Conservation (phyloP, 805 yeast species). For the Cyberlindnera maclurae region DNA sequence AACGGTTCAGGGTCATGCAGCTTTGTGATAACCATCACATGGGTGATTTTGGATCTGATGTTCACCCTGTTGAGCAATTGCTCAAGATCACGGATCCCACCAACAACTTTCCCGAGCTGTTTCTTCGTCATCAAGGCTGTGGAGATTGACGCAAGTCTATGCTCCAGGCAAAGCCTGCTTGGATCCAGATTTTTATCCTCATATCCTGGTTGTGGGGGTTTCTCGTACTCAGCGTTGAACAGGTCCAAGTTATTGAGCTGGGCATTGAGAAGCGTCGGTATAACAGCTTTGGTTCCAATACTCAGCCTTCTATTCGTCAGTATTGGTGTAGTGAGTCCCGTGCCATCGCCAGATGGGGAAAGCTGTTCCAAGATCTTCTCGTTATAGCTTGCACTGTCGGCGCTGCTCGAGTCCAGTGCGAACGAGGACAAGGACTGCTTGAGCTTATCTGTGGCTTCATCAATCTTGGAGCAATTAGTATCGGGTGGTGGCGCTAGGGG, state of each 20-base stretch:
- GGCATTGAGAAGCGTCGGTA: constrained; percentile 23
- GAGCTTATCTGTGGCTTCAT: too few relatives aligned
- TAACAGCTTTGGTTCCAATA: constrained; percentile 18
- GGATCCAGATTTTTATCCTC: constrained; percentile 2
- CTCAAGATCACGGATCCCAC: constrained; percentile 26
- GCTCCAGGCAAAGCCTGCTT: constrained; percentile 12
- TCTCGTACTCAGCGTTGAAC: constrained; percentile 15
- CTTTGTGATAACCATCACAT: constrained; percentile 26
- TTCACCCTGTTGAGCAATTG: constrained; percentile 24
- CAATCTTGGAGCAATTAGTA: too few relatives aligned
- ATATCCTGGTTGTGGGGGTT: constrained; percentile 1
- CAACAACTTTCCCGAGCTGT: constrained; percentile 21
- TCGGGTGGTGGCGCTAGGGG: too few relatives aligned
- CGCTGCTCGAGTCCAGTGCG: not conserved
- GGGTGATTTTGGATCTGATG: constrained; percentile 19
- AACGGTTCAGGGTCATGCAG: constrained; percentile 27
- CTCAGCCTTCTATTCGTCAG: constrained; percentile 11
- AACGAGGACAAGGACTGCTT: not conserved
- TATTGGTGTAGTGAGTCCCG: constrained; percentile 7
- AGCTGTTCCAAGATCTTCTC: constrained; percentile 18
- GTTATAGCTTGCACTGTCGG: constrained; percentile 3
- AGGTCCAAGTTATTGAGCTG: constrained; percentile 21
- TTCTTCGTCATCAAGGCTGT: constrained; percentile 23
- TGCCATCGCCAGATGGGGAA: constrained; percentile 6
- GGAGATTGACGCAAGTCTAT: constrained; percentile 10